Evolutionary conservation across 495 filamentous ascomycete genomes (phyloP), one percentile per base, ranked within the genome.

Genomic region (Xylaria scruposa): DNA sequence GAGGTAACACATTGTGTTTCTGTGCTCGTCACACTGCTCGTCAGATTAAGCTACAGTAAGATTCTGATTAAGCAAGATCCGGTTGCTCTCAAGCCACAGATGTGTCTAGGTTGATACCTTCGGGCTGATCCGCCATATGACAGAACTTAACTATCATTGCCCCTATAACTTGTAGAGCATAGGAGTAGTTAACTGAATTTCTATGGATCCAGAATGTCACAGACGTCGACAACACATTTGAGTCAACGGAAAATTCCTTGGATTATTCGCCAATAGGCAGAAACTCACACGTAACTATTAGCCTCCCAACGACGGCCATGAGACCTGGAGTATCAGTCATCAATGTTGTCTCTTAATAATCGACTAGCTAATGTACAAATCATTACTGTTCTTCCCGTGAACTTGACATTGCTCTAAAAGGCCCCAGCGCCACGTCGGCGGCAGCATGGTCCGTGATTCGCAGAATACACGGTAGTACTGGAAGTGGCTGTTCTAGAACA

Each of bases 331-430:
- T 31, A 61, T 61, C 40, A 42, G 26, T 36, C 9, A 40, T 44
- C 33, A 29, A 36, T 60, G 58, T 15, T 60, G 58, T 38, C 58
- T 60, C 58, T 10, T 10, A 17, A 31, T 56, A 4, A 26, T 60
- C 56, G 31, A 17, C 17, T 10, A 7, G 31, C 56, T 38, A 17
- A 3, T 56, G 29, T 56, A 21, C 58, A 38, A 60, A 60, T 21
- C 31, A 60, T 63, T 63, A 63, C 60, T 63, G 38, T 63, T 63
- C 60, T 63, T 63, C 10, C 29, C 38, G 12, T 33, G 60, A 42
- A 13, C 60, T 29, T 21, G 12, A 44, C 44, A 31, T n/a, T n/a
- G 21, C 26, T 44, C 4, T 19, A 1, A 10, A 33, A 42, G 36
- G 26, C 8, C 36, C 60, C 60, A 63, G 21, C 36, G 10, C 60